Conservation (phyloP, 306 rosid species). For the Ceratonia siliqua region DNA sequence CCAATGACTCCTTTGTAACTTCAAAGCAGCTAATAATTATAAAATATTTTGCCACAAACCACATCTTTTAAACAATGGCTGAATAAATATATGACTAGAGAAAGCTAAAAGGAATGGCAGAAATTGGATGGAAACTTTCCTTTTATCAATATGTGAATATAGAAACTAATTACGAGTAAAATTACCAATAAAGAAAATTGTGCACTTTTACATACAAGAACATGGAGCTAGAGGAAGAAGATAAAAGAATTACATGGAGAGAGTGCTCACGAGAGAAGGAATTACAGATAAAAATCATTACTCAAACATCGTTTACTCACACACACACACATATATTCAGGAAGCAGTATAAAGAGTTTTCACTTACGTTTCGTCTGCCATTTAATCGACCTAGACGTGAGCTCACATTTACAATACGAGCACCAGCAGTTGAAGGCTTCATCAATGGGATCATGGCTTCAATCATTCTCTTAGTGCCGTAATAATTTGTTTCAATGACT, state of each 20-base stretch:
- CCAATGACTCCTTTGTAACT: neutral
- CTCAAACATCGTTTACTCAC: neutral
- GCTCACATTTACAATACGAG: slow-evolving; percentile 83
- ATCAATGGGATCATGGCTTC: slow-evolving; percentile 86
- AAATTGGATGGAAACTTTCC: neutral
- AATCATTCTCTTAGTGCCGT: slow-evolving; percentile 72
- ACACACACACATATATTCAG: neutral
- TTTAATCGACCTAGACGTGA: slow-evolving; percentile 79
- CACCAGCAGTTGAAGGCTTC: slow-evolving; percentile 72
- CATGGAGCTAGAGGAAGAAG: neutral
- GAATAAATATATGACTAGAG: neutral
- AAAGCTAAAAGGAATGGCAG: neutral
- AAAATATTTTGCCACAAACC: neutral
- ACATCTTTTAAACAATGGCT: neutral
- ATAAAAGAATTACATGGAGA: neutral
- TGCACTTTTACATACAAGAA: slow-evolving; percentile 21
- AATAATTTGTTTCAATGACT: slow-evolving; percentile 78
- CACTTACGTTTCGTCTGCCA: slow-evolving; percentile 79
- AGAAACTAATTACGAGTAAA: neutral
- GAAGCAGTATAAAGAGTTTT: neutral
- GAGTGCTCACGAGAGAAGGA: neutral
- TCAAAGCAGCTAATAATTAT: neutral
- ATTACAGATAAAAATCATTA: neutral
- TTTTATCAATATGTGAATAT: neutral
- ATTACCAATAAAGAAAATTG: neutral